Evolutionary conservation across 208 protist species (phyloP), one percentile per base, ranked within the genome.

Genomic region (Angomonas desouzai): DNA sequence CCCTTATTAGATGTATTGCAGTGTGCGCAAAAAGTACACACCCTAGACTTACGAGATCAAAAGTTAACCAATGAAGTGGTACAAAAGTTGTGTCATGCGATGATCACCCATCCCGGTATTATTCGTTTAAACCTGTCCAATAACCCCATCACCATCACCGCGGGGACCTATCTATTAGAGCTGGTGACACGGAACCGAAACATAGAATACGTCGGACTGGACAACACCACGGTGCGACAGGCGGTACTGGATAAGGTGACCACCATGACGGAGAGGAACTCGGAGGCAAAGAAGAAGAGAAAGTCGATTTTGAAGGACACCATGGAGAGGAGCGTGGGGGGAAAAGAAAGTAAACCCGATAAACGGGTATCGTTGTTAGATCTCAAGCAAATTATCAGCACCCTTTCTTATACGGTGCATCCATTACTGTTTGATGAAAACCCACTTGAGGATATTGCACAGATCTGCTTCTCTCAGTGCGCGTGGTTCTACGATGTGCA

Each of bases 71-170:
- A 87, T n/a, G 77, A 90, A 6, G 60, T 79, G 0, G 69, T 93
- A 7, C 74, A 79, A 16, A 64, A 72, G 11, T 45, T 96, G 28
- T 89, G 82, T 53, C 76, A 64, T 16, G 71, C 74, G 0, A 40
- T 93, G 6, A 57, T 70, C 1, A 55, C 72, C 6, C 88, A 97
- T 70, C 80, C 76, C 0, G 72, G 80, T 0, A 48, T 97, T 58
- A 48, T 74, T 20, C 73, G 59, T n/a, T 49, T 97, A 22, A 83
- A 97, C 64, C 62, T 97, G 29, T 90, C 82, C 0, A 64, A 86
- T 40, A 97, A 97, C 61, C 85, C 87, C 20, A 75, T 97, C 62
- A 93, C 76, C 45, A 85, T 94, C 58, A 70, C 79, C 6, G 78
- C 70, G 2, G 81, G 78, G 13, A 59, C 66, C 2, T 66, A 74